phyloP scores from a whole-genome alignment of 2,329 filamentous ascomycete genomes.

The Fonsecaea pugnacius region DNA sequence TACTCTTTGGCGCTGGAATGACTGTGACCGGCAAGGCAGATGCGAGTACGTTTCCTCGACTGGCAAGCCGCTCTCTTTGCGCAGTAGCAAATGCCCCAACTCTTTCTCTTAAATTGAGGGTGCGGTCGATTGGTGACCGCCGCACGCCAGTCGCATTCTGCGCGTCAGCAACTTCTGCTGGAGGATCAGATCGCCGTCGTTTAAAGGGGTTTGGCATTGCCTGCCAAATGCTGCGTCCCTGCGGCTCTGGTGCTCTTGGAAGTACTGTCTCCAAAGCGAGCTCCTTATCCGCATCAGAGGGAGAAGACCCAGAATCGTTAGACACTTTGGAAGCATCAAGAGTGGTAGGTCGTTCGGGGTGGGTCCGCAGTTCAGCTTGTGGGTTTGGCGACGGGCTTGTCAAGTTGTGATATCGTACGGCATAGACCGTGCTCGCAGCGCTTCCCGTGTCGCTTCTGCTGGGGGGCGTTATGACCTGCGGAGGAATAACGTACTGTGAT shows the following conservation, averaged over 20 bases:
- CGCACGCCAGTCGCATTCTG: conserved; percentile 51
- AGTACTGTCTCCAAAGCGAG: conserved; percentile 32
- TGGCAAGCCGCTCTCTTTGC: conserved; percentile 50
- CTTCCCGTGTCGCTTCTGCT: conserved; percentile 66
- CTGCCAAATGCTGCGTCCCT: conserved; percentile 52
- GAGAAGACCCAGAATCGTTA: conserved; percentile 19
- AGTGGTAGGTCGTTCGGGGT: not conserved
- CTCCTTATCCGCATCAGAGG: conserved; percentile 25
- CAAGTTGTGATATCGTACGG: conserved; percentile 64
- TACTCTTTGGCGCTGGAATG: conserved; percentile 62
- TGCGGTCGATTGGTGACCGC: conserved; percentile 33
- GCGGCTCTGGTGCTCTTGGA: conserved; percentile 37
- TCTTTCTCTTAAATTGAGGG: conserved; percentile 50
- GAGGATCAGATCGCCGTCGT: conserved; percentile 61
- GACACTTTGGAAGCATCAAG: conserved; percentile 21
- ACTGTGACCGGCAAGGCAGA: conserved; percentile 62
- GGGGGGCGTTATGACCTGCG: conserved; percentile 57
- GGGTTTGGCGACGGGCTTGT: conserved; percentile 50
- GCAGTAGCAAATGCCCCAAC: conserved; percentile 56
- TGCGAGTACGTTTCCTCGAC: conserved; percentile 43
- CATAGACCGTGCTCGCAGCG: conserved; percentile 67
- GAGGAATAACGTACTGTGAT: conserved; percentile 38
- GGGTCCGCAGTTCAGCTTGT: conserved; percentile 14
- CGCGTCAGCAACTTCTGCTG: conserved; percentile 63
- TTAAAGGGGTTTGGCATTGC: conserved; percentile 62